Evolutionary conservation across 331 rosid genomes (phyloP).

Genomic region (Malus hybrid): DNA sequence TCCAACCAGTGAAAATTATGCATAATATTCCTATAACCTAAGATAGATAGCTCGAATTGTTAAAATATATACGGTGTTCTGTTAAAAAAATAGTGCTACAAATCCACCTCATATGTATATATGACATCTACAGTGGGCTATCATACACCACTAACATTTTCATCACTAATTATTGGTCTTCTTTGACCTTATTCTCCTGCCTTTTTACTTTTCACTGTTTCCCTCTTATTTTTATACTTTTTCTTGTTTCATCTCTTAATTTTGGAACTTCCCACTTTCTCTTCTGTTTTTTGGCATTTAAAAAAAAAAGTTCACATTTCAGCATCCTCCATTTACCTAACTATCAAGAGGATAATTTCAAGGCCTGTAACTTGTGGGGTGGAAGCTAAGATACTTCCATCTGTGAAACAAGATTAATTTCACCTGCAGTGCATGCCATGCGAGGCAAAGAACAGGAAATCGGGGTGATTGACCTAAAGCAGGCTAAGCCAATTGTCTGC

Average conservation of each 20-base stretch:
- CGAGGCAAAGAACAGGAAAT: constrained; percentile 57
- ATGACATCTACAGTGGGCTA: no score
- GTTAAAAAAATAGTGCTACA: no score
- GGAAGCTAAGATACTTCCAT: constrained; percentile 7
- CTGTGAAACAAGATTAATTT: constrained; percentile 10
- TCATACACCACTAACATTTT: constrained; percentile 2
- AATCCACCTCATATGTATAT: no score
- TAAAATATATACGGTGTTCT: no score
- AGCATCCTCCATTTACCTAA: background rate
- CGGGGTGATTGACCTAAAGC: constrained; percentile 61
- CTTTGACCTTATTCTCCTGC: background rate
- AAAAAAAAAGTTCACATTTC: constrained; percentile 3
- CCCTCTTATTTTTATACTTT: background rate
- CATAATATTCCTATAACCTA: no score
- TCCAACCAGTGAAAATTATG: background rate
- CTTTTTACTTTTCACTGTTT: background rate
- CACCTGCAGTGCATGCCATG: constrained; percentile 47
- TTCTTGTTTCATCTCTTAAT: constrained; percentile 11
- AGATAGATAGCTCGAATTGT: no score
- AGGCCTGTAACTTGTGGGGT: constrained; percentile 13
- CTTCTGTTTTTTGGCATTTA: constrained; percentile 9
- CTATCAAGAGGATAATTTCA: constrained; percentile 20
- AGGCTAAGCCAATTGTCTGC: constrained; percentile 59
- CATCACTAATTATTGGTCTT: constrained; percentile 4
- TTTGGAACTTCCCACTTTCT: background rate